Percentiles rank a stretch among this genome's conserved stretches.
Evolutionary conservation across 164 flowering plant species (phyloP).

Genomic region (Chimonanthus praecox): DNA sequence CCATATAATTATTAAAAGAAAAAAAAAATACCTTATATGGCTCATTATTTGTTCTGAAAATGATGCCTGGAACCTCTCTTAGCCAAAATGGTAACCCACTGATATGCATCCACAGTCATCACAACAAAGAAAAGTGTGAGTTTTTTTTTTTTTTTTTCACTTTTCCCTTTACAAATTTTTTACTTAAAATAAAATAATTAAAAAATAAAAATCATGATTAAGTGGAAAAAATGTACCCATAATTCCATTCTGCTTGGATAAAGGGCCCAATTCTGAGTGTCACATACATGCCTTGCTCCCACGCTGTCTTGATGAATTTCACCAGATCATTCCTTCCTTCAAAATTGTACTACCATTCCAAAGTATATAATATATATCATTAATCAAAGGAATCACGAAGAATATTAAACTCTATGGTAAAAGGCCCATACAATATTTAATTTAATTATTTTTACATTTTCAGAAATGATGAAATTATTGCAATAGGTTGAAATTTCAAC

Average conservation of each 20-base stretch:
- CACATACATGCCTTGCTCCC: slow-evolving; percentile 35
- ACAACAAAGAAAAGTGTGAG: background rate
- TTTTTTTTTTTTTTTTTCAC: too few species aligned
- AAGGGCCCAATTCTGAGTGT: slow-evolving; percentile 50
- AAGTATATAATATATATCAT: background rate
- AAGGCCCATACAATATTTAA: background rate
- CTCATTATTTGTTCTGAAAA: slow-evolving; percentile 54
- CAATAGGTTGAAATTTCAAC: too few species aligned
- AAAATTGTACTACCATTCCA: slow-evolving; percentile 37
- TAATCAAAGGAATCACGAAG: background rate
- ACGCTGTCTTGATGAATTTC: slow-evolving; percentile 41
- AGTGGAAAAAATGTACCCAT: slow-evolving; percentile 21
- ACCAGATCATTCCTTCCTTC: slow-evolving; percentile 43
- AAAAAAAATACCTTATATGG: slow-evolving; percentile 55
- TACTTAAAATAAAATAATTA: too few species aligned
- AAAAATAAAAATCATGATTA: background rate
- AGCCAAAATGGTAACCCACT: slow-evolving; percentile 91
- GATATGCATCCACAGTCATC: background rate
- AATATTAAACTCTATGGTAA: background rate
- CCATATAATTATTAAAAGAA: background rate
- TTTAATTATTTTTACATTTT: too few species aligned
- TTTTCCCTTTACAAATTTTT: too few species aligned
- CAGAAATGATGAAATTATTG: too few species aligned
- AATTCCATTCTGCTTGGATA: slow-evolving; percentile 50
- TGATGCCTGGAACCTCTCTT: slow-evolving; percentile 52